phyloP scores from a whole-genome alignment of 768 basidiomycete genomes.

The Auricularia sp. region DNA sequence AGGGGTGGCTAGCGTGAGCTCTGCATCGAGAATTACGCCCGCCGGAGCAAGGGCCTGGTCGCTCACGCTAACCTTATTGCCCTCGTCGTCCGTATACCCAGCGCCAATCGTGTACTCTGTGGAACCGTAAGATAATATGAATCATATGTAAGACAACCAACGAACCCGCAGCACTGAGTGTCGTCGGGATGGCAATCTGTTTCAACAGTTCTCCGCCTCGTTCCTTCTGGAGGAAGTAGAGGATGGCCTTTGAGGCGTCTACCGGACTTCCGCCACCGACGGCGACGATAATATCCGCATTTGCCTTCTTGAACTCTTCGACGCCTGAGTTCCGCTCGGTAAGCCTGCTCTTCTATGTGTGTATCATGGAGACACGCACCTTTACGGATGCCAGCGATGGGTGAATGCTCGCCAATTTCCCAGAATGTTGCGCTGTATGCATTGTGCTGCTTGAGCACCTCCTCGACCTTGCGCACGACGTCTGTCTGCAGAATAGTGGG shows the following conservation, averaged over 20 bases:
- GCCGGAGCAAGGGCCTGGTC: constrained; percentile 52
- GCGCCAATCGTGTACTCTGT: constrained; percentile 39
- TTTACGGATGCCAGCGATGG: constrained; percentile 51
- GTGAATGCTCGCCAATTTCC: constrained; percentile 64
- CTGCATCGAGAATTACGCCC: constrained; percentile 68
- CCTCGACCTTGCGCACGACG: constrained; percentile 44
- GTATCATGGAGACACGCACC: constrained; percentile 13
- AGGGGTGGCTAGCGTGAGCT: constrained; percentile 63
- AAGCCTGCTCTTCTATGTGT: not conserved
- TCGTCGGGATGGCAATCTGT: constrained; percentile 77
- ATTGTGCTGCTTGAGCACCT: constrained; percentile 41
- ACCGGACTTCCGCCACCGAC: constrained; percentile 76
- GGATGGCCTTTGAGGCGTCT: constrained; percentile 66
- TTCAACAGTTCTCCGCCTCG: constrained; percentile 38
- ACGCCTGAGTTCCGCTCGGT: constrained; percentile 11
- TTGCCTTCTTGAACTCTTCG: not conserved
- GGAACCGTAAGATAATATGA: not conserved
- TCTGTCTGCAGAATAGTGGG: constrained; percentile 36
- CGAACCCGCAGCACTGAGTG: constrained; percentile 65
- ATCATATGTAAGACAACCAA: constrained; percentile 24
- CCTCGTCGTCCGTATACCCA: constrained; percentile 61
- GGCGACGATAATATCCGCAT: constrained; percentile 17
- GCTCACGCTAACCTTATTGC: constrained; percentile 49
- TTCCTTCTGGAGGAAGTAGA: constrained; percentile 52
- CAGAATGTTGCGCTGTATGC: constrained; percentile 62